Evolutionary conservation across 2,329 filamentous ascomycete species (phyloP).

Genomic region (Pochonia chlamydosporia): DNA sequence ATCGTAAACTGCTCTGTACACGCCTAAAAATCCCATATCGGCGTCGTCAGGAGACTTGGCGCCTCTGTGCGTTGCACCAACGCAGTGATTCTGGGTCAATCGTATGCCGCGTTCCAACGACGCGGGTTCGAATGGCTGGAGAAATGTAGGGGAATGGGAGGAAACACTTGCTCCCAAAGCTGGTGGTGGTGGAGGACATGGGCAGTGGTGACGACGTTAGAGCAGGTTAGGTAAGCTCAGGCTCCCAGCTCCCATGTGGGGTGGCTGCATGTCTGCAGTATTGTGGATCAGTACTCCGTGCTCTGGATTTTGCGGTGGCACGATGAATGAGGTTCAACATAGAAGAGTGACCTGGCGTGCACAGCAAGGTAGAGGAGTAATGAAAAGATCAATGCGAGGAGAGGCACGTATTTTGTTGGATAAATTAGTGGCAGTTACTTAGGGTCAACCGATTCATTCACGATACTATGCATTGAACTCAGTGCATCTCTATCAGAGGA

Average conservation of each 20-base stretch:
- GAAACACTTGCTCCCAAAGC: background rate
- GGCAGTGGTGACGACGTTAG: conserved; percentile 8
- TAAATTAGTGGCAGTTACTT: too few relatives aligned
- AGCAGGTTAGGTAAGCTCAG: conserved; percentile 7
- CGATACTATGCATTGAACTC: too few relatives aligned
- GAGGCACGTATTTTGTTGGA: too few relatives aligned
- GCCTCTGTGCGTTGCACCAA: background rate
- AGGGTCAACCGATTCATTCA: too few relatives aligned
- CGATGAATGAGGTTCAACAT: too few relatives aligned
- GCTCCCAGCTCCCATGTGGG: background rate
- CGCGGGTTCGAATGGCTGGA: background rate
- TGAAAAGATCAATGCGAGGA: too few relatives aligned
- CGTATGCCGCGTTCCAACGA: background rate
- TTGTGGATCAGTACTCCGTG: too few relatives aligned
- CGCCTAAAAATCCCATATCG: conserved; percentile 82
- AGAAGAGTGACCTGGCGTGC: too few relatives aligned
- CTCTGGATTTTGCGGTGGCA: too few relatives aligned
- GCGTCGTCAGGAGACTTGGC: background rate
- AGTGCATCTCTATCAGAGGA: too few relatives aligned
- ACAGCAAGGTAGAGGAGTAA: too few relatives aligned
- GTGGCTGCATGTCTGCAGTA: too few relatives aligned
- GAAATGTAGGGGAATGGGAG: background rate
- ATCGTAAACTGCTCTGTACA: conserved; percentile 89
- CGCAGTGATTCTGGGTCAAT: background rate
- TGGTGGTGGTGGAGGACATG: background rate